phyloP scores from a whole-genome alignment of 2,329 filamentous ascomycete species.

The Diplodia corticola region DNA sequence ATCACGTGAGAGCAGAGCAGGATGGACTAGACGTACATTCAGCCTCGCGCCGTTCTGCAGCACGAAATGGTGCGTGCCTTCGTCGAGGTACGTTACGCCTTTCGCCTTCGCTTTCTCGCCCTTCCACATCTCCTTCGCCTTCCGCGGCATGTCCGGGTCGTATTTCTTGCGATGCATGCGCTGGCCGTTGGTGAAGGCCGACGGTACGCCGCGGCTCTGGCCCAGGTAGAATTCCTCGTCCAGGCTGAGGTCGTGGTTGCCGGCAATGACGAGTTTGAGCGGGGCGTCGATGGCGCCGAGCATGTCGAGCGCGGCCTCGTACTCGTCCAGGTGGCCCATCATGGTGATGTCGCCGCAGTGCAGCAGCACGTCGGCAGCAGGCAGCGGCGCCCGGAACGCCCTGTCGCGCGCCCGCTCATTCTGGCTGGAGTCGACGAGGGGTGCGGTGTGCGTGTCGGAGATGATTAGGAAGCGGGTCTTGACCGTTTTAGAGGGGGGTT shows the following conservation, averaged over 20 bases:
- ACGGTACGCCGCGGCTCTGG: not conserved
- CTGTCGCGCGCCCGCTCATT: not conserved
- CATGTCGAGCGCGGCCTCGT: constrained; percentile 49
- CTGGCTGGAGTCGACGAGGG: constrained; percentile 17
- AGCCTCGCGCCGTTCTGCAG: constrained; percentile 53
- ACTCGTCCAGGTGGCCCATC: constrained; percentile 50
- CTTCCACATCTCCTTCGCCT: constrained; percentile 47
- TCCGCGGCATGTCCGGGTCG: constrained; percentile 27
- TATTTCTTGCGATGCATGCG: constrained; percentile 32
- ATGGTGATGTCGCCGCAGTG: constrained; percentile 62
- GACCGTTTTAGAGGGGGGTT: constrained; percentile 24
- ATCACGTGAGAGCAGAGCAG: not conserved
- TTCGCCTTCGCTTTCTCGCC: constrained; percentile 45
- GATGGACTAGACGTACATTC: constrained; percentile 33
- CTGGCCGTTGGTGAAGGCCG: constrained; percentile 27
- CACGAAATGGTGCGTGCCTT: constrained; percentile 51
- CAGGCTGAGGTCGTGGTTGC: constrained; percentile 63
- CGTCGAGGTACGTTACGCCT: constrained; percentile 58
- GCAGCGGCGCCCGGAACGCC: constrained; percentile 45
- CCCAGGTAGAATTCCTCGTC: constrained; percentile 52
- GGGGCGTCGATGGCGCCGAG: constrained; percentile 52
- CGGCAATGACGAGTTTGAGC: constrained; percentile 63
- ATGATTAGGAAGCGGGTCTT: constrained; percentile 47
- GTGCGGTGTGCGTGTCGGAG: constrained; percentile 45
- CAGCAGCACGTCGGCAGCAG: constrained; percentile 54